Base-by-base conservation (phyloP, 2,329 filamentous ascomycete species). In the Alternaria alternata region DNA sequence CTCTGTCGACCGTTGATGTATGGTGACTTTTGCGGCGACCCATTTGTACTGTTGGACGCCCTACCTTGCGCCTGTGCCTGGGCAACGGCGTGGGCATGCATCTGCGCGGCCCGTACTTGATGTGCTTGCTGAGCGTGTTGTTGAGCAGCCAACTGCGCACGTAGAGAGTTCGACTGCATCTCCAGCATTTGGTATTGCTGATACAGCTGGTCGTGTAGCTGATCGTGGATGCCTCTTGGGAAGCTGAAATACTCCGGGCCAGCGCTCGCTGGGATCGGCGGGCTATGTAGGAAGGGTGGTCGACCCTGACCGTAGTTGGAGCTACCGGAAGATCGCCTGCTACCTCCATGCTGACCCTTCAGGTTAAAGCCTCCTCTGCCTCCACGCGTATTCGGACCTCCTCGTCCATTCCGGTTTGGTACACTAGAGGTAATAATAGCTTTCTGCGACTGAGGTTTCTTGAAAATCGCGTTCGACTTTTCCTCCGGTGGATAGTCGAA, bases 401-500 rank as follows among this genome's bases (percentile, higher is more conserved):
- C 81, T 41, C 82, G 82, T 28, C 82, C 80, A 59, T 82, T 81
- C 24, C 85, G 81, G 12, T 81, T 81, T 7, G 81, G 81, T n/a
- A 78, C 78, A 61, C 81, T 84, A 16, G 80, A 74, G 5, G 80
- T 81, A 28, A 89, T 78, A 7, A 85, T 84, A 7, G 87, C 84
- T 68, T 87, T 86, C 16, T 83, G 78, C 7, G 86, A 84, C 64
- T 72, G 70, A 7, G 76, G 78, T 59, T 83, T 83, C 71, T 88
- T 85, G 77, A 86, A 88, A 28, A 81, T 78, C 3, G 69, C 59
- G 24, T 78, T 79, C 63, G 85, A 83, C 71, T 96, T 93, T 75
- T 96, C 75, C 54, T 78, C 92, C 56, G 92, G 91, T 4, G 95
- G 95, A 70, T 91, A 97, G 58, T 91, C 88, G 72, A 90, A 99